phyloP scores from a whole-genome alignment of 306 rosid genomes.

The Mimosa bimucronata region DNA sequence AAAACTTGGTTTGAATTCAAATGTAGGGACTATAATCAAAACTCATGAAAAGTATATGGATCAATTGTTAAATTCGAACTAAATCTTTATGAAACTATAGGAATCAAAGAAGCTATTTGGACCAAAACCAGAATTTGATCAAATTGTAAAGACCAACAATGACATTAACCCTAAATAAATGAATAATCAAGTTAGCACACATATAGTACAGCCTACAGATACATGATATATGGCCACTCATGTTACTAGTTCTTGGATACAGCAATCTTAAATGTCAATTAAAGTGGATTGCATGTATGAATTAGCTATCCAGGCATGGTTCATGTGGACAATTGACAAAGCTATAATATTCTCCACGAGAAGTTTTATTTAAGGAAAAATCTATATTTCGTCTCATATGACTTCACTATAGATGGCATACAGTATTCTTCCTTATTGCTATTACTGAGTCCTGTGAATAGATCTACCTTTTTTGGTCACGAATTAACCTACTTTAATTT shows the following conservation, averaged over 20 bases:
- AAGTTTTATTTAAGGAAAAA: constrained; percentile 9
- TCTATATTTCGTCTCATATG: not conserved
- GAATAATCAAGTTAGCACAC: not conserved
- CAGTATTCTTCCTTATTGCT: not conserved
- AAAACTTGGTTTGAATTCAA: no score
- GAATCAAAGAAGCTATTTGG: no score
- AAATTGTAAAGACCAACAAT: no score
- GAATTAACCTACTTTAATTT: not conserved
- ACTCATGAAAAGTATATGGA: no score
- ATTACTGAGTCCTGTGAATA: not conserved
- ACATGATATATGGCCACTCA: not conserved
- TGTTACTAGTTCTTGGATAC: constrained; percentile 28
- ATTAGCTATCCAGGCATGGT: not conserved
- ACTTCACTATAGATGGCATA: not conserved
- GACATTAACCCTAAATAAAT: not conserved
- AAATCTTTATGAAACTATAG: no score
- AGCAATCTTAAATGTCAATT: constrained; percentile 3
- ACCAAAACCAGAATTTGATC: no score
- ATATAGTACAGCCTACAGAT: constrained; percentile 12
- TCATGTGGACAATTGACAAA: constrained; percentile 19
- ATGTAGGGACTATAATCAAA: no score
- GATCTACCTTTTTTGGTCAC: not conserved
- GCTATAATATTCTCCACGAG: constrained; percentile 5
- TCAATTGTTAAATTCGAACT: no score
- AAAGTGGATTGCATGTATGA: constrained; percentile 7